Evolutionary conservation across 495 filamentous ascomycete species (phyloP).

Genomic region (Neurospora sp.): DNA sequence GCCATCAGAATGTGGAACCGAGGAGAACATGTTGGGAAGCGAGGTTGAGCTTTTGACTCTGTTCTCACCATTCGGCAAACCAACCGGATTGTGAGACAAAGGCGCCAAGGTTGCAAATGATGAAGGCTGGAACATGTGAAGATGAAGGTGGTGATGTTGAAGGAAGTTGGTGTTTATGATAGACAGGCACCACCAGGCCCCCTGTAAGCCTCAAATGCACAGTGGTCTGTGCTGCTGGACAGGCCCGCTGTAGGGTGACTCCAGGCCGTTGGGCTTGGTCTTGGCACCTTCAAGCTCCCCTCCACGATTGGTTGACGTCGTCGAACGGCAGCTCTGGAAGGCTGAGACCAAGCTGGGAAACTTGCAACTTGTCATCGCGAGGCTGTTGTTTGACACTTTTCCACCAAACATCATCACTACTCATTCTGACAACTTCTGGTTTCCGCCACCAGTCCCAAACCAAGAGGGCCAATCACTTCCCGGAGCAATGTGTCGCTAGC

Average conservation of each 20-base stretch:
- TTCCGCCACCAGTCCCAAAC: not conserved
- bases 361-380: constrained; percentile 1
- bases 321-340: not conserved
- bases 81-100: not conserved
- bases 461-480: not conserved
- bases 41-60: not conserved
- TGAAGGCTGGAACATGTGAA: not conserved
- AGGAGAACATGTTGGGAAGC: not conserved
- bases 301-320: not conserved
- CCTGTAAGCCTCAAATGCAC: not conserved
- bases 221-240: not conserved
- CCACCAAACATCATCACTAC: not conserved
- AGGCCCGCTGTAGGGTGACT: not conserved
- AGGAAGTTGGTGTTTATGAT: not conserved
- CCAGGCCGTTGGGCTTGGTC: not conserved
- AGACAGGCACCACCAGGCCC: not conserved
- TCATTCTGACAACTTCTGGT: not conserved
- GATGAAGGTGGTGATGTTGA: not conserved
- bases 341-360: not conserved
- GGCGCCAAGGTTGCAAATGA: not conserved
- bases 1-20: not conserved
- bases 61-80: not conserved
- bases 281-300: not conserved
- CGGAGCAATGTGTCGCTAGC: constrained; percentile 5
- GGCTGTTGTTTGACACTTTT: not conserved